Percentiles rank a stretch among this genome's conserved stretches.
These are phyloP conservation scores for Aspergillus proliferans DNA, from an alignment of 2,329 filamentous ascomycete genomes.

Conservation along the genomic window DNA sequence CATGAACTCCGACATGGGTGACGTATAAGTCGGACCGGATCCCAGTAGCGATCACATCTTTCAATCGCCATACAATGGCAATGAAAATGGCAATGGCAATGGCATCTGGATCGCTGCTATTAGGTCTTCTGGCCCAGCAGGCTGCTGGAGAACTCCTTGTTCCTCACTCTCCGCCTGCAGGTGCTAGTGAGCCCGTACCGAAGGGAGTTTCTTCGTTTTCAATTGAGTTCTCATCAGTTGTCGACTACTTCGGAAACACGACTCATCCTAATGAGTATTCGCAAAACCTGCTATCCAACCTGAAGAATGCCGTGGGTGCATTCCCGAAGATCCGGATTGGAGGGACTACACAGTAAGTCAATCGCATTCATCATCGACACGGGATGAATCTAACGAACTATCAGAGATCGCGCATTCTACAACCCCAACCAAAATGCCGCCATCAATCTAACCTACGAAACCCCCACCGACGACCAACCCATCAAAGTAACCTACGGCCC, in stretches of 20 bases:
- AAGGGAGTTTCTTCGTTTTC: constrained; percentile 10
- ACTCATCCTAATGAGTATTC: constrained; percentile 10
- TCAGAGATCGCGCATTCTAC: constrained; percentile 7
- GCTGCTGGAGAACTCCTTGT: background rate
- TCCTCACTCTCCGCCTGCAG: background rate
- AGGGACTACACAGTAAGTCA: constrained; percentile 7
- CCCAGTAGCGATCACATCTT: no score
- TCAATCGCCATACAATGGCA: no score
- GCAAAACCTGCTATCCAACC: constrained; percentile 6
- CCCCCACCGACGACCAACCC: constrained; percentile 7
- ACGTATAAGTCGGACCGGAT: no score
- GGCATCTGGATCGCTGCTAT: background rate
- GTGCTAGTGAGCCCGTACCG: constrained; percentile 5
- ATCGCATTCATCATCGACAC: background rate
- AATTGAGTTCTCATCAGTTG: constrained; percentile 11
- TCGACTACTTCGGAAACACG: constrained; percentile 11
- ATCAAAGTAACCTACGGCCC: constrained; percentile 9
- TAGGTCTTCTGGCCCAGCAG: background rate
- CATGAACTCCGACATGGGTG: no score
- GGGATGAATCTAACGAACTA: background rate
- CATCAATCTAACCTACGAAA: constrained; percentile 1
- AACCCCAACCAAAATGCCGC: constrained; percentile 5
- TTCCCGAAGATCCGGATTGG: constrained; percentile 7
- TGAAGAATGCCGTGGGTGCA: constrained; percentile 6
- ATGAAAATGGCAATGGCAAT: no score